Evolutionary conservation across 75 land plant species (phyloP), one percentile per base, ranked within the genome.

Genomic region (Isoetes taiwanensis): DNA sequence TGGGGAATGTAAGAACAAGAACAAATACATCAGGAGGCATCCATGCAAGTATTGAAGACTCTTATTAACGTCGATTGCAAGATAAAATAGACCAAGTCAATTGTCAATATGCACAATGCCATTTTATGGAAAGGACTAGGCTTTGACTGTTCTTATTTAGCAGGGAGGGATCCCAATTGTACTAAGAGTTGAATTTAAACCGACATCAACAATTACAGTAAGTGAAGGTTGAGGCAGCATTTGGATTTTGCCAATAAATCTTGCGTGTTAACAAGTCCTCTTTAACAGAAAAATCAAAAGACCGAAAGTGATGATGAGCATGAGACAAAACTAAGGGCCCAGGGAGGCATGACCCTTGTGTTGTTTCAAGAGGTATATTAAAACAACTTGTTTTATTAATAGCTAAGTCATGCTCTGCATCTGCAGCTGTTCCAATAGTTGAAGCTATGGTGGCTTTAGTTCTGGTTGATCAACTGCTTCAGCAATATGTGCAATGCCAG

Each of bases 341-440:
- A 96, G 34, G 99, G 99, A 84, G 96, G 16, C 99, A 90, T 65
- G 99, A 94, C 73, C 96, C 99, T 35, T 94, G 99, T 67, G 99
- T 94, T 46, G 99, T 94, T 39, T 90, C 99, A 30, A 69, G 99
- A 78, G 99, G 99, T 93, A 33, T 38, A 29, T n/a, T 12, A 9
- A 30, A 9, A 56, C 17, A 11, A 9, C 39, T 9, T 37, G 14
- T 37, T 14, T 37, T n/a, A n/a, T n/a, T n/a, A n/a, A n/a, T n/a
- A n/a, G n/a, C n/a, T n/a, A n/a, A n/a, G n/a, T n/a, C n/a, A n/a
- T n/a, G n/a, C n/a, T n/a, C n/a, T n/a, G n/a, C n/a, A n/a, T n/a
- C 17, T 69, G 72, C 74, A 94, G 99, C 97, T 56, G 99, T 94
- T 14, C 96, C 96, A 11, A 85, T 94, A 96, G 96, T 94, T 31